These are phyloP conservation scores for Bretschneidera sinensis DNA, from an alignment of 345 rosid species.

Conservation along the genomic window DNA sequence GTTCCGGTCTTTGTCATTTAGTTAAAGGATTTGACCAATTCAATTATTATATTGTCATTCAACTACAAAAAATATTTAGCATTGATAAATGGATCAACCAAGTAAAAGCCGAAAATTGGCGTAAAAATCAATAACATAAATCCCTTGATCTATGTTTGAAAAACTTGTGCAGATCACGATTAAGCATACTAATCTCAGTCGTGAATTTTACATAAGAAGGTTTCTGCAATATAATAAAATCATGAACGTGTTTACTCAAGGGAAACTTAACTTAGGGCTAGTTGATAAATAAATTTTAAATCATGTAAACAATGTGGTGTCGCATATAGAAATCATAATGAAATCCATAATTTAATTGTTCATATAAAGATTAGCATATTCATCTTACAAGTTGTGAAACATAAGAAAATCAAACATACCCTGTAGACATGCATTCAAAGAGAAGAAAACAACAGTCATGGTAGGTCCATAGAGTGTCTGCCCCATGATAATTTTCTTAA, in stretches of 20 bases:
- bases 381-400: neutral
- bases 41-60: neutral
- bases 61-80: neutral
- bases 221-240: too few species aligned
- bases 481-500: slow-evolving; percentile 87
- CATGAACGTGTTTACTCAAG: too few species aligned
- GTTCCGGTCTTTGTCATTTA: neutral
- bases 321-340: neutral
- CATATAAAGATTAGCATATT: slow-evolving; percentile 2
- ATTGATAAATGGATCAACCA: too few species aligned
- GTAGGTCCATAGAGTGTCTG: slow-evolving; percentile 66
- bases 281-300: neutral
- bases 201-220: too few species aligned
- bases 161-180: too few species aligned
- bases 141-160: too few species aligned
- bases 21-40: neutral
- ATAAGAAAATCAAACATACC: slow-evolving; percentile 33
- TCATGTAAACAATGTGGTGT: neutral
- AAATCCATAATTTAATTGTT: neutral
- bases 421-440: slow-evolving; percentile 59
- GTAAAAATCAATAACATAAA: too few species aligned
- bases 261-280: too few species aligned
- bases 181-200: too few species aligned
- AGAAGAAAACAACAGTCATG: slow-evolving; percentile 75
- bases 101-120: too few species aligned